These are phyloP conservation scores for Penicillium alfredii DNA, from an alignment of 495 filamentous ascomycete species.

Conservation along the genomic window DNA sequence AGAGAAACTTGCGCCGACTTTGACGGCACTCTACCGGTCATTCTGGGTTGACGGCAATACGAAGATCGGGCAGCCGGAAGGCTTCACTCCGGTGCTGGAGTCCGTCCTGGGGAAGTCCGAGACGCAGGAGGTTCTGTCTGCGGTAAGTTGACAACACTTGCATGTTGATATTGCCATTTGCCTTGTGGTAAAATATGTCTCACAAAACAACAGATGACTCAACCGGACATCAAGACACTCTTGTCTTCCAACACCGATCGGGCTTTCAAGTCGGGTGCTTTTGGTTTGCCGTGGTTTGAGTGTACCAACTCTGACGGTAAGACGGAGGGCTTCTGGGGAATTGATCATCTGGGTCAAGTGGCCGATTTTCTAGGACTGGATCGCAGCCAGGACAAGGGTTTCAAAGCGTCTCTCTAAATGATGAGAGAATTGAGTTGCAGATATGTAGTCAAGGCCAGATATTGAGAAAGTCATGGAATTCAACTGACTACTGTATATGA, in stretches of 20 bases:
- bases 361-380: conserved; percentile 54
- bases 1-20: conserved; percentile 33
- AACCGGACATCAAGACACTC: conserved; percentile 46
- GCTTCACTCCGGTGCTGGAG: conserved; percentile 40
- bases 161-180: too few relatives aligned
- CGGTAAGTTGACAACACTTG: conserved; percentile 24
- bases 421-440: too few relatives aligned
- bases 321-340: conserved; percentile 62
- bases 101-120: conserved; percentile 45
- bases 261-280: conserved; percentile 56
- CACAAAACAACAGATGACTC: conserved; percentile 24
- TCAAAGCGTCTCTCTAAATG: conserved; percentile 25
- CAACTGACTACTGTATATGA: too few relatives aligned
- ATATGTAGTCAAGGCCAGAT: too few relatives aligned
- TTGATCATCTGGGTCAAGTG: conserved; percentile 65
- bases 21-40: conserved; percentile 48
- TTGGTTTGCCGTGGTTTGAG: conserved; percentile 68
- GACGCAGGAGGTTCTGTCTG: conserved; percentile 36
- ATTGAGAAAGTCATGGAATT: too few relatives aligned
- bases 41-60: conserved; percentile 51
- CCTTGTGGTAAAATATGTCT: too few relatives aligned
- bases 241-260: conserved; percentile 51
- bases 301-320: conserved; percentile 54
- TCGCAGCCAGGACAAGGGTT: conserved; percentile 23
- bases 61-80: conserved; percentile 45